phyloP scores from a whole-genome alignment of 139 green algal genomes.

The Chlorella sp. region DNA sequence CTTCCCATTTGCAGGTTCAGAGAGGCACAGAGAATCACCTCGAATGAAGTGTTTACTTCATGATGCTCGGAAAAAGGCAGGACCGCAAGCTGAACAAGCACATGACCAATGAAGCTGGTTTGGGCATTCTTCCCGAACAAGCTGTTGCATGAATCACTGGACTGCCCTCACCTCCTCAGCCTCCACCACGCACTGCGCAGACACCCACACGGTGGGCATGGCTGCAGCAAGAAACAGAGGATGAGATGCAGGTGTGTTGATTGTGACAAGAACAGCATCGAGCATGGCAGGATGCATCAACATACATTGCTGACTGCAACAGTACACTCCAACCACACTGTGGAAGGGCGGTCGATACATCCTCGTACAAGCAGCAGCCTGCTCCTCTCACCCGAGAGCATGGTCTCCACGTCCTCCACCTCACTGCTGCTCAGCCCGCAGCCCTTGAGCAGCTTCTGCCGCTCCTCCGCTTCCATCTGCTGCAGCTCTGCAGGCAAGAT shows the following conservation, averaged over 20 bases:
- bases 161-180: constrained; percentile 14
- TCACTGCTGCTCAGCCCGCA: constrained; percentile 47
- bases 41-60: not conserved
- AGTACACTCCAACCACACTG: not conserved
- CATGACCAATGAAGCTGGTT: too few species aligned
- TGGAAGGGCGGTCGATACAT: not conserved
- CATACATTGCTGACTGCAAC: not conserved
- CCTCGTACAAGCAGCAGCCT: not conserved
- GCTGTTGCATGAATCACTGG: not conserved
- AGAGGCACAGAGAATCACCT: not conserved
- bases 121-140: not conserved
- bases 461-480: constrained; percentile 52
- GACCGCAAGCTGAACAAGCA: too few species aligned
- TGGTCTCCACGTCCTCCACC: constrained; percentile 69
- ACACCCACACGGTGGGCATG: constrained; percentile 61
- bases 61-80: not conserved
- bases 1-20: not conserved
- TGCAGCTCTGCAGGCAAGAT: constrained; percentile 64
- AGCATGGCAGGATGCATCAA: not conserved
- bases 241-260: too few species aligned
- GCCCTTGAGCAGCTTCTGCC: constrained; percentile 42
- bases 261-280: not conserved
- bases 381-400: constrained; percentile 46
- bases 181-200: constrained; percentile 33
- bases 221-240: constrained; percentile 10